Evolutionary conservation across 306 rosid genomes (phyloP).

Genomic region (Pachyrhizus erosus): DNA sequence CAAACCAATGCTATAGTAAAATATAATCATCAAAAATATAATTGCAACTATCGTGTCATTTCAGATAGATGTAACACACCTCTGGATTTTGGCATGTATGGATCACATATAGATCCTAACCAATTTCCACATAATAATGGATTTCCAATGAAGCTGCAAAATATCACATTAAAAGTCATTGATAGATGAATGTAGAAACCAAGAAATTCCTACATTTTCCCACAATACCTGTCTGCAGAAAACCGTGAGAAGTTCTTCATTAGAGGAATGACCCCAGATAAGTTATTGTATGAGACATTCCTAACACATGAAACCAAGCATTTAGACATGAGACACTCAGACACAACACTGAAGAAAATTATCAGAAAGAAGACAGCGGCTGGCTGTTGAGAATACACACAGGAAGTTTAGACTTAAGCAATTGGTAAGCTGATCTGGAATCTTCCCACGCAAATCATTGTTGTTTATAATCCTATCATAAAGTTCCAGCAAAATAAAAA

Average conservation of each 20-base stretch:
- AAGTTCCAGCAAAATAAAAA: not conserved
- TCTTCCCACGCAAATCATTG: conserved; percentile 16
- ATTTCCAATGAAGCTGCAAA: conserved; percentile 24
- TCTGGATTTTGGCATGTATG: conserved; percentile 21
- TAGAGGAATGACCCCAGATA: conserved; percentile 11
- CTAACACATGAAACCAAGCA: not conserved
- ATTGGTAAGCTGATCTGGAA: conserved; percentile 27
- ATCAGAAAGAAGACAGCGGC: not conserved
- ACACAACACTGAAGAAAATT: not conserved
- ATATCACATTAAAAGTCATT: not conserved
- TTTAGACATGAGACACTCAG: not conserved
- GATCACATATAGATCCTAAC: conserved; percentile 24
- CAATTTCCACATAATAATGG: conserved; percentile 26
- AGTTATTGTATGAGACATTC: conserved; percentile 22
- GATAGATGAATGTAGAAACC: not conserved
- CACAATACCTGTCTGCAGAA: conserved; percentile 20
- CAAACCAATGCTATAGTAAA: not conserved
- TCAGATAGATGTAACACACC: conserved; percentile 9
- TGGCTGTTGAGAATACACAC: not conserved
- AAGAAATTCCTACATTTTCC: not conserved
- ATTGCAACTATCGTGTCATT: not conserved
- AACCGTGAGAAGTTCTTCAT: conserved; percentile 32
- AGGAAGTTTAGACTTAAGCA: conserved; percentile 28
- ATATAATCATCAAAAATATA: not conserved
- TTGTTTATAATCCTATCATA: conserved; percentile 8